Evolutionary conservation across 2,329 filamentous ascomycete genomes (phyloP), one percentile per base, ranked within the genome.

Genomic region (Aspergillus sp.): DNA sequence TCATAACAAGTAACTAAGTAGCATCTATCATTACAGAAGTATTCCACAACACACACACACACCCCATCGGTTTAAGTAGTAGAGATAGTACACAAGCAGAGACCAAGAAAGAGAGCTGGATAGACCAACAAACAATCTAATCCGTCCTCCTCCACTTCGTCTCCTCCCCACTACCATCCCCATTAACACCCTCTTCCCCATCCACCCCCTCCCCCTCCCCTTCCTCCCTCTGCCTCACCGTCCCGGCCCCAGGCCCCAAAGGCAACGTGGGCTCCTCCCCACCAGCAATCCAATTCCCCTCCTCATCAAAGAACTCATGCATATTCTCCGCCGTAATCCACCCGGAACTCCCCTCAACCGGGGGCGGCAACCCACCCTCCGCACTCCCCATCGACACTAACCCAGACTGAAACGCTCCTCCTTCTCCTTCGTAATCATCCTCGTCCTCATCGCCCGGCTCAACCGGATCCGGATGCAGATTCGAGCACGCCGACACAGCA

Each of bases 281-380:
- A 72, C 81, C 42, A 68, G 80, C 84, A 64, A 90, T 89, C 85
- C 89, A 94, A 71, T 94, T 92, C 2, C 91, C 91, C 8, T 92
- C 84, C 63, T 84, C 87, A 68, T 95, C 90, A 75, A 95, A 90
- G 71, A 87, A 96, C 67, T 96, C 86, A 64, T 89, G 82, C 73
- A 96, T 88, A 69, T 97, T 98, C 59, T 96, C 94, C 8, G 91
- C 90, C 15, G 94, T 98, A 71, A 98, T 82, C 80, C 80, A 82
- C 8, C 80, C 80, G 1, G 79, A 80, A 59, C 80, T 81, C 15
- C 80, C 80, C 38, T 77, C 78, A 68, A 82, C 74, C 3, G 80
- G 76, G 36, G 80, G 80, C 30, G 81, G 81, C 47, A 82, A 58
- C 3, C 74, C 78, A 2, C 77, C 75, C 48, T 73, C 69, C 38